A percentile compares a stretch with the other conserved stretches of the same genome.
phyloP scores from a whole-genome alignment of 2,329 filamentous ascomycete genomes.

The Ascosphaera apis region DNA sequence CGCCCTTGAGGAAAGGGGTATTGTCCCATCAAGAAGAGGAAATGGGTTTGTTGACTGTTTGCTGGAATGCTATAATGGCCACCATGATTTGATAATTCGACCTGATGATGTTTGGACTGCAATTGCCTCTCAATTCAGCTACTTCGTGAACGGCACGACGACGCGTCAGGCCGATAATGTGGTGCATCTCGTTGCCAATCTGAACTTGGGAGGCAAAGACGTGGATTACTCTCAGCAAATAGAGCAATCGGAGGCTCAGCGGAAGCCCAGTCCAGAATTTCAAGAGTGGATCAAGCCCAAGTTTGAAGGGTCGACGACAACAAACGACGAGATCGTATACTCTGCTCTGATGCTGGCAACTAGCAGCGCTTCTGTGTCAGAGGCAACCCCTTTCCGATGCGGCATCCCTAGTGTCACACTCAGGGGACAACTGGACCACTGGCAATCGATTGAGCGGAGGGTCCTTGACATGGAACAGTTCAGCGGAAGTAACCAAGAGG shows the following conservation, averaged over 20 bases:
- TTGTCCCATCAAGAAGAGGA: background rate
- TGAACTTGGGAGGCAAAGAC: background rate
- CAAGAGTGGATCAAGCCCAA: background rate
- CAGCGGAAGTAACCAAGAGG: background rate
- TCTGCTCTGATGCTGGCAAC: background rate
- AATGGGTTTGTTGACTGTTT: background rate
- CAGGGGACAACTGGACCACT: background rate
- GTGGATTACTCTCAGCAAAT: background rate
- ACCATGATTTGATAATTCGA: slow-evolving; percentile 23
- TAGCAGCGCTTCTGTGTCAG: background rate
- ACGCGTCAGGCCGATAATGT: background rate
- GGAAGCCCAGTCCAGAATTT: background rate
- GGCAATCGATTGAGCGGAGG: background rate
- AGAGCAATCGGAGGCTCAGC: background rate
- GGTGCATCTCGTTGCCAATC: background rate
- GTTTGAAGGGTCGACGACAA: background rate
- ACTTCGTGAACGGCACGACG: slow-evolving; percentile 18
- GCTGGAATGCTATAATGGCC: slow-evolving; percentile 5
- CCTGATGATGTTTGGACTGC: slow-evolving; percentile 30
- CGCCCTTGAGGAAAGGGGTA: background rate
- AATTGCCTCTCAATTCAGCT: slow-evolving; percentile 24
- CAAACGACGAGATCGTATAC: background rate
- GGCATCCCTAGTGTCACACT: background rate
- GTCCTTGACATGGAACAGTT: background rate
- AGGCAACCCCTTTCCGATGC: background rate